Evolutionary conservation across 371 early-diverging fungal genomes (phyloP), one percentile per base, ranked within the genome.

Genomic region (Rhizopus microsporus): DNA sequence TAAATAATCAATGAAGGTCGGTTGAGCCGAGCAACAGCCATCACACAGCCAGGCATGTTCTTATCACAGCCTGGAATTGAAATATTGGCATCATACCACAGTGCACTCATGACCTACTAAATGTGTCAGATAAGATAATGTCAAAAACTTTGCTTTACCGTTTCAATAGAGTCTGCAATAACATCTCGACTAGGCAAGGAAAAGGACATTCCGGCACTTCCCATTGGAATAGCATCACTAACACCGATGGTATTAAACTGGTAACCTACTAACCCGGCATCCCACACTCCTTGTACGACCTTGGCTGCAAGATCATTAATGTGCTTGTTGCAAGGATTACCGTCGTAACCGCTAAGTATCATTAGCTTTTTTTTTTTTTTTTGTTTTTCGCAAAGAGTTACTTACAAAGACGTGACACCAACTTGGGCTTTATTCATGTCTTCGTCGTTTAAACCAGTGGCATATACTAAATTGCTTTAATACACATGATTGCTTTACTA

Each of bases 321-420:
- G 62, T 97, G 98, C 94, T 96, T 95, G 80, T 97, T 97, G 82
- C 98, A 97, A 4, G 98, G 95, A 75, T 97, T 97, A 32, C 57
- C 52, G 47, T 57, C 57, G 49, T 72, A 68, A 29, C 68, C 65
- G 56, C 72, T 75, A 56, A 34, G 30, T 8, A 15, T 12, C 7
- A n/a, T 29, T 12, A 37, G 16, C 15, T 15, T 37, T 46, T 31
- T 16, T 31, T 15, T 37, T 46, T 31, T 16, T 55, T 39, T 35
- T 17, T 7, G 7, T 32, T 54, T 32, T 34, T 32, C 15, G 13
- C 9, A 15, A 15, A 48, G 46, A 51, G 7, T 10, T 29, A 75
- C 84, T 74, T 83, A 92, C 87, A 94, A 93, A 63, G 89, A 89
- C 13, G 93, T 82, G 51, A 95, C 94, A 37, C 95, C 96, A 42